These are phyloP conservation scores for Fusarium miscanthi DNA, from an alignment of 2,329 filamentous ascomycete genomes.

Conservation along the genomic window DNA sequence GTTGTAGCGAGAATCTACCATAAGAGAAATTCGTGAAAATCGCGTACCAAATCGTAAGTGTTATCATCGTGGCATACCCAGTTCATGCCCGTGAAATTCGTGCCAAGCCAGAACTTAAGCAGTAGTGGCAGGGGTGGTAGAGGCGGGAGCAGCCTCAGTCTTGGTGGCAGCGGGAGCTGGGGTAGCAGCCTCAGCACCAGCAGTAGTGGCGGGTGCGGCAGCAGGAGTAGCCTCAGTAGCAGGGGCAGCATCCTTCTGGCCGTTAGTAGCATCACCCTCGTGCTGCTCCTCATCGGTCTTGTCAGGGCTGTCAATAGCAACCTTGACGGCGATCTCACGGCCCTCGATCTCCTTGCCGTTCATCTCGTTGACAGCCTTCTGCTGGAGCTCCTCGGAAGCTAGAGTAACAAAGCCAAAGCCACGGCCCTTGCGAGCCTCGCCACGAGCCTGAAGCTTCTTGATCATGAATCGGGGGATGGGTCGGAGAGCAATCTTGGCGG, in stretches of 20 bases:
- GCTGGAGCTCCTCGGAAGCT: conserved; percentile 92
- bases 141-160: conserved; percentile 44
- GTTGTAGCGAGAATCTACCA: conserved; percentile 50
- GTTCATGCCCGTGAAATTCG: conserved; percentile 43
- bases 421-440: conserved; percentile 98
- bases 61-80: conserved; percentile 46
- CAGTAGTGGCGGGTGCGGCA: conserved; percentile 36
- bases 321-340: conserved; percentile 99
- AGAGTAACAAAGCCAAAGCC: conserved; percentile 99
- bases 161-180: conserved; percentile 18
- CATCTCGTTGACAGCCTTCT: conserved; percentile 98
- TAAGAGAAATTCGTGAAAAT: conserved; percentile 55
- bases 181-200: conserved; percentile 41
- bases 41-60: conserved; percentile 55
- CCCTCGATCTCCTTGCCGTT: conserved; percentile 99
- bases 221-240: conserved; percentile 45
- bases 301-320: conserved; percentile 98
- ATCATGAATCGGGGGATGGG: conserved; percentile 99
- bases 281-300: conserved; percentile 86
- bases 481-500: conserved; percentile 97
- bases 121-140: conserved; percentile 44
- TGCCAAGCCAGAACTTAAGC: conserved; percentile 47
- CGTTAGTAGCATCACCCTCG: conserved; percentile 58
- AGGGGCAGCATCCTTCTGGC: conserved; percentile 52
- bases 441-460: conserved; percentile 99